phyloP scores from a whole-genome alignment of 768 basidiomycete species.

The Rickenella mellea region DNA sequence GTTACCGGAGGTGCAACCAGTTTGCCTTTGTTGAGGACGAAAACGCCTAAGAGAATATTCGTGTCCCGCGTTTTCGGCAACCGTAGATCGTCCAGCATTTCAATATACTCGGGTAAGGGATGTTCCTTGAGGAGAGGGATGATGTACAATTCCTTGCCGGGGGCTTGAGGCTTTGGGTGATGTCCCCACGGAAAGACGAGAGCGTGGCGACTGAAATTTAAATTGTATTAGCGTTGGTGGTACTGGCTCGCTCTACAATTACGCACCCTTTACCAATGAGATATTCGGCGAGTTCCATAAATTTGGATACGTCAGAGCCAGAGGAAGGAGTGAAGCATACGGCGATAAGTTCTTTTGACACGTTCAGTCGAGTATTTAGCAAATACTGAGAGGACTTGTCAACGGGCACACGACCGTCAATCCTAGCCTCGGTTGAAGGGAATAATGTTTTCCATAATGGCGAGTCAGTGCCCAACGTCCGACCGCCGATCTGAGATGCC shows the following conservation, averaged over 20 bases:
- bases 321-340: slow-evolving; percentile 57
- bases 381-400: slow-evolving; percentile 73
- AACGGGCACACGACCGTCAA: slow-evolving; percentile 78
- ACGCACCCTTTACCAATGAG: slow-evolving; percentile 65
- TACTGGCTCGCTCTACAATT: neutral
- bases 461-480: slow-evolving; percentile 44
- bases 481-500: slow-evolving; percentile 76
- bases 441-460: slow-evolving; percentile 71
- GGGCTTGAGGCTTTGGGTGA: slow-evolving; percentile 60
- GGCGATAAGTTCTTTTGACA: slow-evolving; percentile 70
- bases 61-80: slow-evolving; percentile 54
- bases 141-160: slow-evolving; percentile 82
- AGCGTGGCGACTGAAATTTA: slow-evolving; percentile 60
- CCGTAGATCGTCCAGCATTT: slow-evolving; percentile 67
- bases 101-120: slow-evolving; percentile 76
- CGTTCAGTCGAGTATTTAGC: slow-evolving; percentile 66
- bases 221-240: neutral
- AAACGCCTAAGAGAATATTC: slow-evolving; percentile 72
- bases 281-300: slow-evolving; percentile 55
- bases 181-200: slow-evolving; percentile 81
- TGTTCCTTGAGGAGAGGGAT: slow-evolving; percentile 61
- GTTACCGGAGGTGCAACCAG: slow-evolving; percentile 32
- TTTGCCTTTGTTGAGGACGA: slow-evolving; percentile 79
- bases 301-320: slow-evolving; percentile 35
- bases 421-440: slow-evolving; percentile 56